Conservation (phyloP, 75 land plant genomes). For the Pseudotsuga menziesii region DNA sequence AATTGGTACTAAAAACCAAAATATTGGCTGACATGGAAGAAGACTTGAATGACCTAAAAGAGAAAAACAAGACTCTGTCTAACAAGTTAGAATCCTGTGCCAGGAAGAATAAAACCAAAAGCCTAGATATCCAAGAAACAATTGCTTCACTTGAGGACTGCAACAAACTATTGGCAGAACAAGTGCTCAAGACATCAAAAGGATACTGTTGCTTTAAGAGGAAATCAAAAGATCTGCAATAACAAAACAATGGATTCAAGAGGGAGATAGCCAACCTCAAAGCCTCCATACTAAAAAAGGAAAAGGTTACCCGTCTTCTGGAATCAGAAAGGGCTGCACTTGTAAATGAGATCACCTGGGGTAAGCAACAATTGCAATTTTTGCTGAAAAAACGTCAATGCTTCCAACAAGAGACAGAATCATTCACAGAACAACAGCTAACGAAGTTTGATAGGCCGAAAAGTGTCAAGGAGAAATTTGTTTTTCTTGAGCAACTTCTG, state of each 20-base stretch:
- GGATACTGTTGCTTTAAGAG: slow-evolving; percentile 32
- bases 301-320: background rate
- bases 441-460: background rate
- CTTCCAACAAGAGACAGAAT: background rate
- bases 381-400: too few species aligned
- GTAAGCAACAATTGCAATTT: too few species aligned
- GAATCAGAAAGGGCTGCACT: background rate
- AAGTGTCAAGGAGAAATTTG: background rate
- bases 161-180: too few species aligned
- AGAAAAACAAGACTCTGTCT: too few species aligned
- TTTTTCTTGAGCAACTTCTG: background rate
- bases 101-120: too few species aligned
- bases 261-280: too few species aligned
- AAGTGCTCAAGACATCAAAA: slow-evolving; percentile 38
- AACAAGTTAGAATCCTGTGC: too few species aligned
- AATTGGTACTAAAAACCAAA: slow-evolving; percentile 39
- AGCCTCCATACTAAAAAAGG: too few species aligned
- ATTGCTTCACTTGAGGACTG: slow-evolving; percentile 12
- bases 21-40: slow-evolving; percentile 29
- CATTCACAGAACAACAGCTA: too few species aligned
- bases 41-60: too few species aligned
- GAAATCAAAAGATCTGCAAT: slow-evolving; percentile 28
- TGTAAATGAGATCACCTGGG: too few species aligned
- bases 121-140: background rate
- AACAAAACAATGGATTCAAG: too few species aligned